Percentiles rank a stretch among this genome's conserved stretches.
Evolutionary conservation across 2,329 filamentous ascomycete species (phyloP).

Genomic region (Ploettnerulaceae sp.): DNA sequence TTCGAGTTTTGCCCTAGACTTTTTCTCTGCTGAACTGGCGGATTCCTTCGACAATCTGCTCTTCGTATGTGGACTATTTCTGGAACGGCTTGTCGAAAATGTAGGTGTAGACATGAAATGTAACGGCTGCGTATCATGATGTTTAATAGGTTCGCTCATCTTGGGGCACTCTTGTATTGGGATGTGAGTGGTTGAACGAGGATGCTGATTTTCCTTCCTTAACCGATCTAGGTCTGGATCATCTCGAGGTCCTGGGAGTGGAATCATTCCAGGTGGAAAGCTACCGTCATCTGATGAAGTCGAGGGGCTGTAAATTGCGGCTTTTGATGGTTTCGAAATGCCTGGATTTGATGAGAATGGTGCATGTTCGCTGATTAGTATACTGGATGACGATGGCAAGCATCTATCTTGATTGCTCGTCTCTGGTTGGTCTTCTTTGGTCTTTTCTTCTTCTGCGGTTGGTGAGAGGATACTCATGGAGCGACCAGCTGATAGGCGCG

Average conservation of each 20-base stretch:
- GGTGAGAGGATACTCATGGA: conserved; percentile 27
- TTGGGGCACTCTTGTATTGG: neutral
- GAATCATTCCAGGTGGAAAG: conserved; percentile 1
- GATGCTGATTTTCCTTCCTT: conserved; percentile 6
- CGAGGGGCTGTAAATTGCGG: neutral
- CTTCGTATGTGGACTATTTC: conserved; percentile 1
- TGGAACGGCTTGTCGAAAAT: neutral
- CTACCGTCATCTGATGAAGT: conserved; percentile 2
- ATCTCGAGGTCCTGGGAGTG: neutral
- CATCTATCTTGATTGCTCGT: neutral
- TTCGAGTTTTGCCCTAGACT: neutral
- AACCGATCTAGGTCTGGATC: neutral
- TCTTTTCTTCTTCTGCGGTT: conserved; percentile 27
- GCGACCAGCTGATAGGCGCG: conserved; percentile 18
- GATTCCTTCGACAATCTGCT: conserved; percentile 3
- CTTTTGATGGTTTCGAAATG: neutral
- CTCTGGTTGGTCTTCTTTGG: conserved; percentile 7
- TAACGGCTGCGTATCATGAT: conserved; percentile 1
- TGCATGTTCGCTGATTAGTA: neutral
- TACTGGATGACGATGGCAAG: neutral
- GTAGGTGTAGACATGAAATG: conserved; percentile 9
- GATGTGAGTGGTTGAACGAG: neutral
- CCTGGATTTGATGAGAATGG: neutral
- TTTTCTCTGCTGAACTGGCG: neutral
- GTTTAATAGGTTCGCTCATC: neutral